Conservation (phyloP, 116 monocot species). For the Phalaenopsis hybrid region DNA sequence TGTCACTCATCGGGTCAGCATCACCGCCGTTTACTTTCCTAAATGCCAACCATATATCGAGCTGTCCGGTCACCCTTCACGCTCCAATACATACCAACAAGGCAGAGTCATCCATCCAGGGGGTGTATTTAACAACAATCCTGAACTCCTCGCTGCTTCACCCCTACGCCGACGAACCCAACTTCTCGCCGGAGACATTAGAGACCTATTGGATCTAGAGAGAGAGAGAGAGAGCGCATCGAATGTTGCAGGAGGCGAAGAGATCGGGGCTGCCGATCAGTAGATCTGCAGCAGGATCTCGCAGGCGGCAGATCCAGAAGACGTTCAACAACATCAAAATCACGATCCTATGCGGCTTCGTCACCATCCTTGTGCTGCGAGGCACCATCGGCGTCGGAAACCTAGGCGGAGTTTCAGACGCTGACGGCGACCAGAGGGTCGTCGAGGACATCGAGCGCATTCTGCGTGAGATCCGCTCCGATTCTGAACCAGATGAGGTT, state of each 20-base stretch:
- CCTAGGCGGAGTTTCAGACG: slow-evolving; percentile 23
- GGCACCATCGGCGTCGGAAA: slow-evolving; percentile 74
- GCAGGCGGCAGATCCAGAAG: slow-evolving; percentile 57
- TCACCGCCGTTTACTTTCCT: not conserved
- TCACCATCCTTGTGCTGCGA: slow-evolving; percentile 71
- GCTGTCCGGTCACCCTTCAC: not conserved
- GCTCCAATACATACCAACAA: not conserved
- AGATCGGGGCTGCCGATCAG: slow-evolving; percentile 13
- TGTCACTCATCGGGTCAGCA: too few relatives aligned
- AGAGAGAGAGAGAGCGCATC: not conserved
- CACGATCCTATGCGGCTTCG: slow-evolving; percentile 63
- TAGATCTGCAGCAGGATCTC: slow-evolving; percentile 13
- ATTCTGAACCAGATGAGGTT: slow-evolving; percentile 52
- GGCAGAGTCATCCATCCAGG: not conserved
- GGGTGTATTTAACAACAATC: not conserved
- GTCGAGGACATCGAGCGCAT: slow-evolving; percentile 66
- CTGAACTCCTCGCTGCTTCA: not conserved
- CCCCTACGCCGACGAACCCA: not conserved
- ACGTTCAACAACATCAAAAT: slow-evolving; percentile 73
- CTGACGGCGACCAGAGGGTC: slow-evolving; percentile 16
- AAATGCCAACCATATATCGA: not conserved
- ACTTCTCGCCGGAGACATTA: not conserved
- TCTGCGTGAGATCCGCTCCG: slow-evolving; percentile 57
- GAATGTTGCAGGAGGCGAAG: slow-evolving; percentile 7
- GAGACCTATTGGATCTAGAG: not conserved